Conservation (phyloP, 495 filamentous ascomycete species). For the Lineolata rhizophorae region DNA sequence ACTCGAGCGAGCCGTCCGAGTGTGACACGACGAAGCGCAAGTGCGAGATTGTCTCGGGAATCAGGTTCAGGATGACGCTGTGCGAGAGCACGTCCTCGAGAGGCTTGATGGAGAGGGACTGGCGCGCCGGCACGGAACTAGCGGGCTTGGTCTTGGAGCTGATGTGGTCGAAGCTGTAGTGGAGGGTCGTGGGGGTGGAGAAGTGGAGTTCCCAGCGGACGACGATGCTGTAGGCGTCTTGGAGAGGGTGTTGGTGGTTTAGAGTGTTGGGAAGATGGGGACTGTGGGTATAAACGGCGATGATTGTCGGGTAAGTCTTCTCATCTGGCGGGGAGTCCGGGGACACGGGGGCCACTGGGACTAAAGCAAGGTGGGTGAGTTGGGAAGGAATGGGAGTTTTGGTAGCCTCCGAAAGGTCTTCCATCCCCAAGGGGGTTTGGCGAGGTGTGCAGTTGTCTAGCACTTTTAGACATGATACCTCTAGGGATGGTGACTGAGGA, state of each 20-base stretch:
- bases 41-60: too few species aligned
- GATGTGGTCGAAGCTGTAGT: constrained; percentile 55
- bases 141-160: constrained; percentile 36
- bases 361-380: constrained; percentile 16
- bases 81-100: constrained; percentile 35
- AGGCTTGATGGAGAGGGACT: constrained; percentile 36
- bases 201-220: constrained; percentile 54
- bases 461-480: too few species aligned
- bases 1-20: constrained; percentile 57
- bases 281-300: constrained; percentile 56
- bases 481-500: too few species aligned
- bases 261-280: constrained; percentile 23
- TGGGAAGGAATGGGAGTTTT: constrained; percentile 6
- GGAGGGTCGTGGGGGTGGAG: constrained; percentile 32
- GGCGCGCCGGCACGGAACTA: constrained; percentile 18
- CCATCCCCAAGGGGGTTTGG: too few species aligned
- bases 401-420: too few species aligned
- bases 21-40: constrained; percentile 45
- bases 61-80: constrained; percentile 35
- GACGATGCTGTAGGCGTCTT: constrained; percentile 44
- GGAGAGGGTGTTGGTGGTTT: constrained; percentile 28
- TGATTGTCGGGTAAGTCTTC: constrained; percentile 33
- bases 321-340: too few species aligned
- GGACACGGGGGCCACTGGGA: constrained; percentile 14
- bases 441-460: too few species aligned